Conservation (phyloP, 441 rosid species). For the Corymbia citriodora region DNA sequence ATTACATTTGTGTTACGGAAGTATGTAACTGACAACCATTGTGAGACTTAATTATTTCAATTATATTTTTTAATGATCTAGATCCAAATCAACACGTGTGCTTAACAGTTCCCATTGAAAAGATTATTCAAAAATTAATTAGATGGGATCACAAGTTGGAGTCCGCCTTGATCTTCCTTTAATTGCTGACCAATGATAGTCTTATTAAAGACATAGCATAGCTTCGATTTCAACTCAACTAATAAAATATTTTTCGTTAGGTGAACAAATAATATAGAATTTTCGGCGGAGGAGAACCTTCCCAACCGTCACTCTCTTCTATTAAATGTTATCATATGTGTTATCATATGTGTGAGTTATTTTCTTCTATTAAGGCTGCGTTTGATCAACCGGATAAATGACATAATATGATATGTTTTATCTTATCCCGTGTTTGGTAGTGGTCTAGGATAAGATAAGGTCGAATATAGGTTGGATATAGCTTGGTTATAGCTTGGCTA, state of each 20-base stretch:
- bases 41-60: not conserved
- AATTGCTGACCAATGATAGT: not conserved
- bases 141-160: not conserved
- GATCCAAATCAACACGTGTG: not conserved
- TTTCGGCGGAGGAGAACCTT: not conserved
- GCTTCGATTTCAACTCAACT: not conserved
- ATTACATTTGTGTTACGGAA: not conserved
- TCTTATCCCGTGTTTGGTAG: too few species aligned
- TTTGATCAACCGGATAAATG: too few species aligned
- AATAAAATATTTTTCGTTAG: not conserved
- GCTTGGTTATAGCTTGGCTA: too few species aligned
- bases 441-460: too few species aligned
- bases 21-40: not conserved
- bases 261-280: not conserved
- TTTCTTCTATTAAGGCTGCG: too few species aligned
- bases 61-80: not conserved
- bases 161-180: not conserved
- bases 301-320: not conserved
- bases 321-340: not conserved
- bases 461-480: too few species aligned
- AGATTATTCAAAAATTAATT: not conserved
- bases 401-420: too few species aligned
- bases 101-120: not conserved
- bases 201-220: not conserved
- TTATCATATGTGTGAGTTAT: too few species aligned